phyloP scores from a whole-genome alignment of 148 eudicot genomes.

The Chenopodium suecicum region DNA sequence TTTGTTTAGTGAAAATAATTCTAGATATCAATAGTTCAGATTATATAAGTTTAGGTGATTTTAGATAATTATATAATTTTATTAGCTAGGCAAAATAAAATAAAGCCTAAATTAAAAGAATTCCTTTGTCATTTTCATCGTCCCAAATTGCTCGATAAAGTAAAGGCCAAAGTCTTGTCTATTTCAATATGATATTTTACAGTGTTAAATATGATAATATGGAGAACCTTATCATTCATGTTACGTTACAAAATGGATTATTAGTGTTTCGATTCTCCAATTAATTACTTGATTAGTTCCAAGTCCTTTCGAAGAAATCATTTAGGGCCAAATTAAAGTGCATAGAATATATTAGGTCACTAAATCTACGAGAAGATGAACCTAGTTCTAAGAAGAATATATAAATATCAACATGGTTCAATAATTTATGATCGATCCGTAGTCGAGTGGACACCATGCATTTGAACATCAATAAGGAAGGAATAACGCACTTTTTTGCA shows the following conservation, averaged over 20 bases:
- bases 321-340: neutral
- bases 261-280: neutral
- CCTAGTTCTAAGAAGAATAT: neutral
- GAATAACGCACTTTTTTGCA: conserved; percentile 7
- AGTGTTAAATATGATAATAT: no score
- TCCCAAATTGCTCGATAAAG: neutral
- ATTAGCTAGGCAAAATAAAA: no score
- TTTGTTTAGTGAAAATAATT: no score
- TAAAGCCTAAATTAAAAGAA: no score
- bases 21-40: no score
- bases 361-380: neutral
- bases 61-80: no score
- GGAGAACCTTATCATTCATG: no score
- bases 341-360: neutral
- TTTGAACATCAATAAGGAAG: neutral
- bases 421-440: neutral
- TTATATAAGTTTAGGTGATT: no score
- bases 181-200: neutral
- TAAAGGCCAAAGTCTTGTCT: neutral
- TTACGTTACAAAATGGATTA: neutral
- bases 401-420: neutral
- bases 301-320: neutral
- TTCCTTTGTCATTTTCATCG: neutral
- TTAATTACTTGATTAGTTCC: neutral
- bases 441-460: conserved; percentile 18